Percentiles rank a stretch among this genome's conserved stretches.
Conservation (phyloP, 768 basidiomycete genomes). For the Suillus bovinus region DNA sequence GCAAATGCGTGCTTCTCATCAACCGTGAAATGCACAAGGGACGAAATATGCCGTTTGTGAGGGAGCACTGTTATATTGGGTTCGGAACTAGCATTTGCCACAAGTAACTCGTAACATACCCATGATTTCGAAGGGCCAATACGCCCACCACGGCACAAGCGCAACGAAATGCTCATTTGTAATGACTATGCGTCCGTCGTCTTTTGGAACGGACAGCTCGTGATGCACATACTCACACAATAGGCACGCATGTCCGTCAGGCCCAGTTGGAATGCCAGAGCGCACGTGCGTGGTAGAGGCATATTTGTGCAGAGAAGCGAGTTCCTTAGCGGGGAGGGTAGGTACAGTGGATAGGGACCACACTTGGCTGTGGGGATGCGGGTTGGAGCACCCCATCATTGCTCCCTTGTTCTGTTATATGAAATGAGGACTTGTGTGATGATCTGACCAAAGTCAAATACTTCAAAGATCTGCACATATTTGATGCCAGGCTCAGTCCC, state of each 20-base stretch:
- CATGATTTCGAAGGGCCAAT: conserved; percentile 89
- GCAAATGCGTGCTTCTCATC: conserved; percentile 70
- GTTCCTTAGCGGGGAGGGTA: conserved; percentile 65
- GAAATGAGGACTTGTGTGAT: conserved; percentile 10
- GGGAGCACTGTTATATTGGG: conserved; percentile 57
- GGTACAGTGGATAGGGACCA: conserved; percentile 81
- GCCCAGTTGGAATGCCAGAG: conserved; percentile 53
- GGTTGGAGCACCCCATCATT: conserved; percentile 96
- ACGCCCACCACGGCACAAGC: conserved; percentile 93
- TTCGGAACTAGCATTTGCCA: conserved; percentile 1
- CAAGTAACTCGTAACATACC: conserved; percentile 37
- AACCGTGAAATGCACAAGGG: conserved; percentile 56
- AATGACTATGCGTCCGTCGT: conserved; percentile 63
- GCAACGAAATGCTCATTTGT: conserved; percentile 79
- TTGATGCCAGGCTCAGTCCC: conserved; percentile 66
- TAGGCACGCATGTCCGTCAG: conserved; percentile 61
- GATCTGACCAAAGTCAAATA: conserved; percentile 31
- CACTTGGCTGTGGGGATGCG: conserved; percentile 91
- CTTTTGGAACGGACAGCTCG: conserved; percentile 48
- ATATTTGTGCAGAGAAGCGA: conserved; percentile 56
- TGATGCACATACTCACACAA: conserved; percentile 78
- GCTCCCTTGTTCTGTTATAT: conserved; percentile 78
- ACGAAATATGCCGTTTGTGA: conserved; percentile 75
- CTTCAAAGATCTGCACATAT: conserved; percentile 92
- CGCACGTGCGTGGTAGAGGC: conserved; percentile 33